A percentile compares a stretch with the other conserved stretches of the same genome.
These are phyloP conservation scores for Escallonia herrerae DNA, from an alignment of 129 eudicot genomes.

Conservation along the genomic window DNA sequence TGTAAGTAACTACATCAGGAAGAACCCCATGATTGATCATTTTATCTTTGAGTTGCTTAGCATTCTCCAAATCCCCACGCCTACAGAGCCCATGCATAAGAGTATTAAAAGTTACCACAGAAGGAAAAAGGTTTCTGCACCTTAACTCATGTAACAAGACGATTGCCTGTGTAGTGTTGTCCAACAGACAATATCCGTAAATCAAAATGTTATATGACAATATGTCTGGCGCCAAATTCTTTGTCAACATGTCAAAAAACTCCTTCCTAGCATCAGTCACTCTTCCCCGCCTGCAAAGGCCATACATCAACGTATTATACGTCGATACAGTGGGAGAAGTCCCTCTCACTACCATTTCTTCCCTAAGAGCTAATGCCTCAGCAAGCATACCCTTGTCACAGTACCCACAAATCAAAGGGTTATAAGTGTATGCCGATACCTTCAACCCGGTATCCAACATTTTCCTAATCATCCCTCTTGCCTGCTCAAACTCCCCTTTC, in stretches of 20 bases:
- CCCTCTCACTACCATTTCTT: conserved; percentile 49
- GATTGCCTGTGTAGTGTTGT: conserved; percentile 39
- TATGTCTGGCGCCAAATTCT: conserved; percentile 42
- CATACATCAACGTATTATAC: conserved; percentile 44
- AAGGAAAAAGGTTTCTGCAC: conserved; percentile 28
- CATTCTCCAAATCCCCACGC: conserved; percentile 32
- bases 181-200: conserved; percentile 42
- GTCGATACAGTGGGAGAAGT: conserved; percentile 36
- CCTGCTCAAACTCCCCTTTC: conserved; percentile 23
- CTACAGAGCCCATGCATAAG: conserved; percentile 43
- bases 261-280: conserved; percentile 34
- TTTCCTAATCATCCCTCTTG: conserved; percentile 34
- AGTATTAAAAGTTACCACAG: conserved; percentile 47
- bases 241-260: conserved; percentile 45
- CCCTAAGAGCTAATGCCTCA: conserved; percentile 43
- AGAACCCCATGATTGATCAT: conserved; percentile 37
- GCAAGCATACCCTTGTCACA: conserved; percentile 49
- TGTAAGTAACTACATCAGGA: conserved; percentile 55
- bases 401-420: conserved; percentile 48
- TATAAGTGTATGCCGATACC: conserved; percentile 45
- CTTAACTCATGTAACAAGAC: conserved; percentile 40
- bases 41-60: conserved; percentile 39
- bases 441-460: conserved; percentile 37
- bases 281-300: conserved; percentile 45
- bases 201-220: conserved; percentile 56